Evolutionary conservation across 306 rosid genomes (phyloP).

Genomic region (Luffa acutangula): DNA sequence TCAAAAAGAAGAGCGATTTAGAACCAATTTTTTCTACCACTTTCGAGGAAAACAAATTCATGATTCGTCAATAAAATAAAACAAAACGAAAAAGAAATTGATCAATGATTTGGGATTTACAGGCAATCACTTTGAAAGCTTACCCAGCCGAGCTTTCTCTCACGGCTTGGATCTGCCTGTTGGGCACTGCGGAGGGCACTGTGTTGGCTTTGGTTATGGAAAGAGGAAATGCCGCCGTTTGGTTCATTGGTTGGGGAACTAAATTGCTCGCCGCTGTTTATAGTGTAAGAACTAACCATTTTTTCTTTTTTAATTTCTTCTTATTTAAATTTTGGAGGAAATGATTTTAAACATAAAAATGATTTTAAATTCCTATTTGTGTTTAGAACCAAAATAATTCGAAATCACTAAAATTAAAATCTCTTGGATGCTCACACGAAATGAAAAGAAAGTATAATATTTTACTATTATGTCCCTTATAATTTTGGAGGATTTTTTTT

Average conservation of each 20-base stretch:
- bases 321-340: too few relatives aligned
- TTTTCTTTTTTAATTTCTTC: neutral
- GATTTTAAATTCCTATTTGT: too few relatives aligned
- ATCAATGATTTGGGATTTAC: neutral
- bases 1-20: neutral
- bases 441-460: too few relatives aligned
- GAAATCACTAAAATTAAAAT: too few relatives aligned
- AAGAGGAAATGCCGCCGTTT: conserved; percentile 39
- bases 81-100: neutral
- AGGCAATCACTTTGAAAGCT: conserved; percentile 59
- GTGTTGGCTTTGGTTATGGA: conserved; percentile 63
- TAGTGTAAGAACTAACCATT: conserved; percentile 23
- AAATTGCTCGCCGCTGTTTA: conserved; percentile 43
- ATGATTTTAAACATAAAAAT: too few relatives aligned
- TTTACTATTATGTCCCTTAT: too few relatives aligned
- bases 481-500: too few relatives aligned
- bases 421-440: too few relatives aligned
- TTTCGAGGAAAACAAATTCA: neutral
- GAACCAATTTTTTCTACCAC: neutral
- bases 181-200: conserved; percentile 70
- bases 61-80: neutral
- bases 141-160: conserved; percentile 89
- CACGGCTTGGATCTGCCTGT: conserved; percentile 76
- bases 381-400: too few relatives aligned
- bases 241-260: conserved; percentile 55